Percentiles rank a stretch among this genome's conserved stretches.
Conservation (phyloP, 2,329 filamentous ascomycete species). For the Botryotinia calthae region DNA sequence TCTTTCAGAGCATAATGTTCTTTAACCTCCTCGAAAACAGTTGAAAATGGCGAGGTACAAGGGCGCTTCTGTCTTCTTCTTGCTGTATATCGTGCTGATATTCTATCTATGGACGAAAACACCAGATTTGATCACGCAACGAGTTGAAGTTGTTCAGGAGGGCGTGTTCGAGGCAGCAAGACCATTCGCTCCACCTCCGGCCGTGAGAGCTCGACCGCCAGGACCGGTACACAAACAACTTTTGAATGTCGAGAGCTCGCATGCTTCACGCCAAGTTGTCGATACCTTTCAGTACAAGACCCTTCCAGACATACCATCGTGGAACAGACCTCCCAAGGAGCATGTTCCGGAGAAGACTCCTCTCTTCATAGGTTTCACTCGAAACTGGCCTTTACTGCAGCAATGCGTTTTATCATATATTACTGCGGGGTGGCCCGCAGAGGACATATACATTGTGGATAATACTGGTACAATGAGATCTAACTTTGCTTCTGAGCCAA, state of each 20-base stretch:
- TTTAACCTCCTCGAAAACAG: not conserved
- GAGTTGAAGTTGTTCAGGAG: not conserved
- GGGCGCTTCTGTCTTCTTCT: not conserved
- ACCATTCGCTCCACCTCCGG: not conserved
- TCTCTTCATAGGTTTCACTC: constrained; percentile 57
- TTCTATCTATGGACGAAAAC: constrained; percentile 3
- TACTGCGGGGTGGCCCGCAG: constrained; percentile 56
- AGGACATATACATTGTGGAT: constrained; percentile 57
- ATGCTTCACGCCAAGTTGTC: not conserved
- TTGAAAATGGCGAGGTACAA: not conserved
- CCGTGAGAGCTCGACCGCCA: constrained; percentile 7
- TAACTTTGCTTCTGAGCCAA: constrained; percentile 46
- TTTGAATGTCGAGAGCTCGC: not conserved
- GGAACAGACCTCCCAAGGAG: constrained; percentile 44
- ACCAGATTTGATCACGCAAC: not conserved
- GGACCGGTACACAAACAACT: constrained; percentile 11
- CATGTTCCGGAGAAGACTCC: constrained; percentile 47
- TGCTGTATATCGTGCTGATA: not conserved
- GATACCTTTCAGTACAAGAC: constrained; percentile 7
- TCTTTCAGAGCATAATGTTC: not conserved
- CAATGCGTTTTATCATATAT: constrained; percentile 57
- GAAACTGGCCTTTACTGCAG: constrained; percentile 53
- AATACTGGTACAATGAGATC: constrained; percentile 57
- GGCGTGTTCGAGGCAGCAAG: not conserved
- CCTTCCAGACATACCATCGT: constrained; percentile 28